Percentiles rank a stretch among this genome's conserved stretches.
Evolutionary conservation across 2,329 filamentous ascomycete genomes (phyloP).

Genomic region (Hymenoscyphus repandus): DNA sequence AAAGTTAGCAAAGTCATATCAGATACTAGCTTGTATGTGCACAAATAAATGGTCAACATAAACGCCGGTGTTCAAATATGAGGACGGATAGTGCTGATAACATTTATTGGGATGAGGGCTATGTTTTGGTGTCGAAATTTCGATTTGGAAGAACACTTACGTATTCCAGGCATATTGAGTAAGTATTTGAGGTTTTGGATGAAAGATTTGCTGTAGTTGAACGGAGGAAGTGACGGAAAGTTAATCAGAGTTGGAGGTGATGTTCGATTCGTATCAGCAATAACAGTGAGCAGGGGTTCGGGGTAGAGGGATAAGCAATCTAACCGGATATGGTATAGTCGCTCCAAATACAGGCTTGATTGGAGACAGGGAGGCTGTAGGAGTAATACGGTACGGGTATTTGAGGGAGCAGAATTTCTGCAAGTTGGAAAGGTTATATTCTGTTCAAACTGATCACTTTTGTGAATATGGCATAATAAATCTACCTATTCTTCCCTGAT

Average conservation of each 20-base stretch:
- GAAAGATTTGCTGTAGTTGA: neutral
- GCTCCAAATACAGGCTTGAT: neutral
- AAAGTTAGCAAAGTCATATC: constrained; percentile 9
- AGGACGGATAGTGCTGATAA: neutral
- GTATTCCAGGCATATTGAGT: constrained; percentile 10
- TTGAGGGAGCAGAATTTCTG: neutral
- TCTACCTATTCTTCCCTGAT: too few relatives aligned
- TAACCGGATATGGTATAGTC: neutral
- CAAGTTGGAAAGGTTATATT: neutral
- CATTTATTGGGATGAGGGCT: neutral
- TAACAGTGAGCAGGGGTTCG: too few relatives aligned
- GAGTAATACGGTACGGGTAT: neutral
- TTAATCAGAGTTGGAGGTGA: neutral
- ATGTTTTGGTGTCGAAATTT: neutral
- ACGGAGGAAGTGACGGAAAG: neutral
- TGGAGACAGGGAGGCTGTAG: too few relatives aligned
- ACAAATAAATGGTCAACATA: too few relatives aligned
- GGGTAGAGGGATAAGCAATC: neutral
- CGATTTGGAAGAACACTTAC: constrained; percentile 3
- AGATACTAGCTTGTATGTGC: neutral
- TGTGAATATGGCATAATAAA: too few relatives aligned
- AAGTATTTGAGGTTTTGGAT: neutral
- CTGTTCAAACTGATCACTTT: neutral
- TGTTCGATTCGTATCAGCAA: neutral
- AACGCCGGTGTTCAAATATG: too few relatives aligned